These are phyloP conservation scores for Penstemon davidsonii DNA, from an alignment of 257 asterid genomes.

Conservation along the genomic window DNA sequence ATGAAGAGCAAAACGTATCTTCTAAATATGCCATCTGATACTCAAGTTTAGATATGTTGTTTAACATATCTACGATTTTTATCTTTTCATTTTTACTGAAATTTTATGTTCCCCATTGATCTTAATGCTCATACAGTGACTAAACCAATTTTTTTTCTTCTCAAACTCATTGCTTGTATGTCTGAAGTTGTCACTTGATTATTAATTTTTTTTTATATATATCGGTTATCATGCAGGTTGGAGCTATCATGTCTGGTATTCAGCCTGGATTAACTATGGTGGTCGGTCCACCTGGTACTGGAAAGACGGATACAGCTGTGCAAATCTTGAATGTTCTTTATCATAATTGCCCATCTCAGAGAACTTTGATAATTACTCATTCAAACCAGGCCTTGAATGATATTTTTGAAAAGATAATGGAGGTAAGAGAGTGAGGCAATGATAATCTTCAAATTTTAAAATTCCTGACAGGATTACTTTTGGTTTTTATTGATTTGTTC, in stretches of 20 bases:
- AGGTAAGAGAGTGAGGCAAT: slow-evolving; percentile 43
- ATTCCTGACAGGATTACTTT: not conserved
- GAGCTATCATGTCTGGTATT: slow-evolving; percentile 84
- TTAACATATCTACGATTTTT: too few relatives aligned
- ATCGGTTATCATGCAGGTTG: slow-evolving; percentile 56
- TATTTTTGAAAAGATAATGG: slow-evolving; percentile 98
- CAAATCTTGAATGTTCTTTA: slow-evolving; percentile 92
- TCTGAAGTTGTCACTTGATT: not conserved
- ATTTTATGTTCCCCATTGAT: too few relatives aligned
- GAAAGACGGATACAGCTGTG: slow-evolving; percentile 98
- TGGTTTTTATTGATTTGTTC: slow-evolving; percentile 14
- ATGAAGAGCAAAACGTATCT: not conserved
- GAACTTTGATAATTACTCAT: slow-evolving; percentile 96
- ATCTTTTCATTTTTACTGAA: too few relatives aligned
- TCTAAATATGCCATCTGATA: not conserved
- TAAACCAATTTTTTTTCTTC: not conserved
- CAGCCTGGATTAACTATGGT: slow-evolving; percentile 99
- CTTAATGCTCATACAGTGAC: too few relatives aligned
- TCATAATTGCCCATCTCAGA: slow-evolving; percentile 99
- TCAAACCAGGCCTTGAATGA: slow-evolving; percentile 98
- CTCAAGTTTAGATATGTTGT: not conserved
- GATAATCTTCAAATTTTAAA: slow-evolving; percentile 9
- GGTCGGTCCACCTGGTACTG: slow-evolving; percentile 99
- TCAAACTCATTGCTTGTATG: not conserved
- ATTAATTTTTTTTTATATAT: not conserved